These are phyloP conservation scores for Epichloe coenophiala DNA, from an alignment of 2,329 filamentous ascomycete species.

Conservation along the genomic window DNA sequence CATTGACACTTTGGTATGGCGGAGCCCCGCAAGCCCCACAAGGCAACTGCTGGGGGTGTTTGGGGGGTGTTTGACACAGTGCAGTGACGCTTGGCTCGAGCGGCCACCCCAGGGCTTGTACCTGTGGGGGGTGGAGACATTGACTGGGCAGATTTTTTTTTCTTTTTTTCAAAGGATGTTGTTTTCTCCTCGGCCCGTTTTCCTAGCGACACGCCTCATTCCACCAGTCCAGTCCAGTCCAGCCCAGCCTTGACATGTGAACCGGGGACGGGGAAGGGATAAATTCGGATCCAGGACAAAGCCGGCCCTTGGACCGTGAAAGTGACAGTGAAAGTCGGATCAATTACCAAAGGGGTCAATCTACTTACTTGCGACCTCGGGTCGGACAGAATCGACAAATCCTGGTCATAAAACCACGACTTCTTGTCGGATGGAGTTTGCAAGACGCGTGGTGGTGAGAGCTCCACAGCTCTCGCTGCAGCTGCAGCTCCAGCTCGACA, in stretches of 20 bases:
- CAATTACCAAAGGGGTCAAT: too few relatives aligned
- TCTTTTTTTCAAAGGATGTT: neutral
- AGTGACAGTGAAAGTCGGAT: neutral
- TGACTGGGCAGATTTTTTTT: too few relatives aligned
- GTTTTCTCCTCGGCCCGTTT: constrained; percentile 6
- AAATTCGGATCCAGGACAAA: too few relatives aligned
- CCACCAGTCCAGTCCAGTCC: neutral
- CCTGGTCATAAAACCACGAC: too few relatives aligned
- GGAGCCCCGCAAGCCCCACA: neutral
- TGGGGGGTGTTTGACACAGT: neutral
- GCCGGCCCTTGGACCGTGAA: neutral
- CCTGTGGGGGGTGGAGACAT: constrained; percentile 16
- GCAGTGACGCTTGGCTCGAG: neutral
- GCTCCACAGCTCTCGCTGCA: too few relatives aligned
- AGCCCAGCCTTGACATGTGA: neutral
- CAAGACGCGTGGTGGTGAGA: too few relatives aligned
- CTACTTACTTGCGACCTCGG: too few relatives aligned
- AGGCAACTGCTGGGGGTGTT: neutral
- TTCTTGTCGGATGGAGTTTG: too few relatives aligned
- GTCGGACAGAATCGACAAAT: too few relatives aligned
- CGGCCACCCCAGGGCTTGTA: constrained; percentile 8
- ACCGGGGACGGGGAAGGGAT: too few relatives aligned
- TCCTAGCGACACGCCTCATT: constrained; percentile 14
- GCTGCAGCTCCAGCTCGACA: too few relatives aligned
- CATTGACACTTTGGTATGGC: constrained; percentile 6